These are phyloP conservation scores for Cladochytrium replicatum DNA, from an alignment of 192 early-diverging fungal species.

Conservation along the genomic window DNA sequence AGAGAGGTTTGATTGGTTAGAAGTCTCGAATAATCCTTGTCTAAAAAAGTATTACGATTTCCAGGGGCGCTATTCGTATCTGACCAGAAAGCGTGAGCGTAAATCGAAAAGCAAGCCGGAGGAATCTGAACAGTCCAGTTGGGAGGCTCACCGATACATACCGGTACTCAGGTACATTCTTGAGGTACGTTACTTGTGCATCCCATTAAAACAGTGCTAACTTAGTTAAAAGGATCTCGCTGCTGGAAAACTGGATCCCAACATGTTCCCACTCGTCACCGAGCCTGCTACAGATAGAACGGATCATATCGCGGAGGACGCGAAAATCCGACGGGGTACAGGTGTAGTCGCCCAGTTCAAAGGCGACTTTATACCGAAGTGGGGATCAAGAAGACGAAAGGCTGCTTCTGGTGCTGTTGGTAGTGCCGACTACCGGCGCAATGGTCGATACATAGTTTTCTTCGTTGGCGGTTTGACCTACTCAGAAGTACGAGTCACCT, in stretches of 20 bases:
- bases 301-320: too few species aligned
- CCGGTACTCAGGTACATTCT: background rate
- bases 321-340: background rate
- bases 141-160: background rate
- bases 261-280: background rate
- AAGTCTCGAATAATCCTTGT: too few species aligned
- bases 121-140: too few species aligned
- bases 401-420: background rate
- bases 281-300: background rate
- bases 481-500: background rate
- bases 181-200: background rate
- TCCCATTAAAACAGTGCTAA: background rate
- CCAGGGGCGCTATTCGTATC: too few species aligned
- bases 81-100: too few species aligned
- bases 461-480: background rate
- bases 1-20: too few species aligned
- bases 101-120: too few species aligned
- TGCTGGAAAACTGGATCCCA: background rate
- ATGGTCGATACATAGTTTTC: background rate
- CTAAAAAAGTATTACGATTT: too few species aligned
- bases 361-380: background rate
- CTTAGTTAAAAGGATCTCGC: background rate
- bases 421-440: background rate
- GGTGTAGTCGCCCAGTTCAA: background rate
- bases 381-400: background rate